Conservation (phyloP, 2,329 filamentous ascomycete genomes). For the Cladobotryum mycophilum region DNA sequence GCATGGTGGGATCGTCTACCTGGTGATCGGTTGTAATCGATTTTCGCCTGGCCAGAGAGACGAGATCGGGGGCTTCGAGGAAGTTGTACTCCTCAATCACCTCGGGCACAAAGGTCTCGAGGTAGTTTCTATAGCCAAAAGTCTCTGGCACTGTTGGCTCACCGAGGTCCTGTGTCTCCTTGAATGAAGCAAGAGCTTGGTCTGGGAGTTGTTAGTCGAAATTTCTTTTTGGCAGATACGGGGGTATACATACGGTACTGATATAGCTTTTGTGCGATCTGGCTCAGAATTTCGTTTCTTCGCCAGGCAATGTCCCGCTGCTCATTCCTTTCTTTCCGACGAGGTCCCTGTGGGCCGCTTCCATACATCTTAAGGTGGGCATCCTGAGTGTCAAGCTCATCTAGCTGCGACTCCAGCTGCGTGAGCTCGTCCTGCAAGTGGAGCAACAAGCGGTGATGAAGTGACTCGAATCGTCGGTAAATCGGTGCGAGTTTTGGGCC, state of each 20-base stretch:
- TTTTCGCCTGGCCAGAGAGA: slow-evolving; percentile 28
- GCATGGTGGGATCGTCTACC: slow-evolving; percentile 18
- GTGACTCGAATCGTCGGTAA: slow-evolving; percentile 73
- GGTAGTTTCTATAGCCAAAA: slow-evolving; percentile 45
- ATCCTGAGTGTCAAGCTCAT: slow-evolving; percentile 56
- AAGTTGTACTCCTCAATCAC: slow-evolving; percentile 55
- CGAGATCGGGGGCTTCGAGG: slow-evolving; percentile 47
- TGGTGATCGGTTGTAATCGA: slow-evolving; percentile 7
- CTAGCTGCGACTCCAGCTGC: slow-evolving; percentile 73
- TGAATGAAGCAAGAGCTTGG: slow-evolving; percentile 54
- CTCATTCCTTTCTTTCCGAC: slow-evolving; percentile 48
- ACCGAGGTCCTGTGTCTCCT: slow-evolving; percentile 43
- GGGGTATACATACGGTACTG: slow-evolving; percentile 54
- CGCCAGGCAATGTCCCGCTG: slow-evolving; percentile 54
- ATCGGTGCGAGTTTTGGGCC: slow-evolving; percentile 47
- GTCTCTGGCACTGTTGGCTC: slow-evolving; percentile 44
- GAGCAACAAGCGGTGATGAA: slow-evolving; percentile 77
- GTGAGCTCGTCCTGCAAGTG: slow-evolving; percentile 80
- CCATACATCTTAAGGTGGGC: slow-evolving; percentile 40
- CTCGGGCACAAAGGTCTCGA: slow-evolving; percentile 48
- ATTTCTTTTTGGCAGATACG: background rate
- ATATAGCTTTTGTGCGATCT: slow-evolving; percentile 58
- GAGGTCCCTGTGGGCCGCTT: slow-evolving; percentile 50
- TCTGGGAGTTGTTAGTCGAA: slow-evolving; percentile 32
- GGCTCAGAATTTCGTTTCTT: slow-evolving; percentile 53